Evolutionary conservation across 1,139 yeast species (phyloP), one percentile per base, ranked within the genome.

Genomic region (Hyphopichia pseudoburtonii): DNA sequence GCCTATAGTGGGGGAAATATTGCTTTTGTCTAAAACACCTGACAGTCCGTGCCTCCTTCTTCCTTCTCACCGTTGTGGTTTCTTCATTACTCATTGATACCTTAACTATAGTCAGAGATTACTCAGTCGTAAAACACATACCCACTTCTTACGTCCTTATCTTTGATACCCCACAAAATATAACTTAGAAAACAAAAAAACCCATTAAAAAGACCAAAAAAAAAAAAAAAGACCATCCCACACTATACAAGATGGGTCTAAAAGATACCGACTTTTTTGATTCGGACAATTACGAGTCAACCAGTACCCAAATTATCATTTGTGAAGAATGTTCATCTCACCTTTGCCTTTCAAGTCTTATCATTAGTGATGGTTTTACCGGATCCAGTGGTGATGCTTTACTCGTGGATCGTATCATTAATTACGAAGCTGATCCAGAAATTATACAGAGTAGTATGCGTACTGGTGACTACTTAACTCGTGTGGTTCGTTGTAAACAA

Each of bases 391-490:
- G 82, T 3, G 71, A 73, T 6, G 82, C 82, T 2, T 71, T 60
- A 40, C 60, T 77, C 41, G 83, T 78, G 11, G 74, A 72, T 22
- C 60, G 60, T 39, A 64, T 77, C 24, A 67, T 78, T 28, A 78
- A 78, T 49, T 59, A 60, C 37, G 60, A 56, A 28, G 47, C 60
- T 7, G 69, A 65, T 30, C 52, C 59, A 17, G 44, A 48, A 7
- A 51, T 62, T 14, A 63, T 62, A 37, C 70, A 69, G 40, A 60
- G 70, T 4, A 51, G 51, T 35, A 86, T 87, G 92, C 65, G 67
- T 38, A 86, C 96, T 0, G 96, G 96, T 1, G 58, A 60, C 21
- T 88, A 85, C 55, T 64, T 73, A 11, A 84, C 86, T 19, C 77
- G 78, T 47, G 78, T 78, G 44, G 76, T 86, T 25, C 60, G 60